These are phyloP conservation scores for Taxillus chinensis DNA, from an alignment of 164 flowering plant species.

Conservation along the genomic window DNA sequence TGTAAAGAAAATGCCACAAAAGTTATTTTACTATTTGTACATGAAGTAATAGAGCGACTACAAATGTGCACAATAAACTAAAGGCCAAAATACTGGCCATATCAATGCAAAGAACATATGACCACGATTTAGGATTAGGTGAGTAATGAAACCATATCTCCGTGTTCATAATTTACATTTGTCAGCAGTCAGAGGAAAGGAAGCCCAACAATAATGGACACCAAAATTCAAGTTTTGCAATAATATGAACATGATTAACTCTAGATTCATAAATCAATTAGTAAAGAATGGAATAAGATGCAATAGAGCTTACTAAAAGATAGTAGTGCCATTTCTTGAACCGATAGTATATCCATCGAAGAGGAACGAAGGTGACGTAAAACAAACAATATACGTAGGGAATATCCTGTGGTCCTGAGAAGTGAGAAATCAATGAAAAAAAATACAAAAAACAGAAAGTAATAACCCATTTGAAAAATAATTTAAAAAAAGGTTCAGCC, in stretches of 20 bases:
- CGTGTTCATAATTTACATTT: too few species aligned
- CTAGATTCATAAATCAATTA: too few species aligned
- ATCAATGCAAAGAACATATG: too few species aligned
- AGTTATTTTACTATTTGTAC: neutral
- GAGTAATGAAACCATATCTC: too few species aligned
- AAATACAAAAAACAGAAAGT: neutral
- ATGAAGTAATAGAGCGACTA: neutral
- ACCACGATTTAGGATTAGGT: too few species aligned
- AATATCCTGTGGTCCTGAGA: constrained; percentile 83
- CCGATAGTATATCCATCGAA: constrained; percentile 93
- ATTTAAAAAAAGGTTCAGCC: neutral
- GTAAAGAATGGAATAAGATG: neutral
- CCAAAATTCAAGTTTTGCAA: too few species aligned
- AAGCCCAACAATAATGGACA: too few species aligned
- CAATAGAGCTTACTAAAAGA: constrained; percentile 66
- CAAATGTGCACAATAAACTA: too few species aligned
- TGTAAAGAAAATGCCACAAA: neutral
- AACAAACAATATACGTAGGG: constrained; percentile 89
- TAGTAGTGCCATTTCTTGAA: constrained; percentile 98
- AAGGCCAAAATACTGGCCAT: too few species aligned
- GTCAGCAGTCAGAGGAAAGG: too few species aligned
- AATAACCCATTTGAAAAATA: neutral
- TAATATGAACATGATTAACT: too few species aligned
- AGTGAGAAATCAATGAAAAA: constrained; percentile 2
- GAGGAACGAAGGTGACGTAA: constrained; percentile 79